These are phyloP conservation scores for Dendrocalamus latiflorus DNA, from an alignment of 202 grass and related monocot species.

Conservation along the genomic window DNA sequence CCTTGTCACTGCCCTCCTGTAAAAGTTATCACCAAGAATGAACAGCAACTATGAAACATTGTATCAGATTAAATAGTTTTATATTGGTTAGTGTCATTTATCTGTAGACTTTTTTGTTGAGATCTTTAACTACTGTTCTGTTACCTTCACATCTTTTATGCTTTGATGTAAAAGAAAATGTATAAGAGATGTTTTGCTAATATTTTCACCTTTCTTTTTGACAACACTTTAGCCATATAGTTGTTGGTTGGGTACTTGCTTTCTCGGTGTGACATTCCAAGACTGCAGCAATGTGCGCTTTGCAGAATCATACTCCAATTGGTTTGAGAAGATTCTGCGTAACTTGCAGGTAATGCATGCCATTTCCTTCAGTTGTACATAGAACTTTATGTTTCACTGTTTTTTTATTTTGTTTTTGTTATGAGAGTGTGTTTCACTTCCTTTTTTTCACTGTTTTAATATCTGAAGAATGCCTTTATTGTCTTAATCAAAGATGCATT, in stretches of 20 bases:
- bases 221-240: slow-evolving; percentile 51
- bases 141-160: not conserved
- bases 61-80: not conserved
- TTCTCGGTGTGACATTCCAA: slow-evolving; percentile 66
- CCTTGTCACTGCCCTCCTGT: too few species aligned
- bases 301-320: slow-evolving; percentile 50
- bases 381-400: not conserved
- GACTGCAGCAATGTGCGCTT: slow-evolving; percentile 63
- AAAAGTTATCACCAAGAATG: too few species aligned
- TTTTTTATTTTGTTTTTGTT: not conserved
- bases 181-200: not conserved
- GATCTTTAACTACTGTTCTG: too few species aligned
- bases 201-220: slow-evolving; percentile 13
- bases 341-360: slow-evolving; percentile 62
- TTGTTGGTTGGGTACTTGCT: slow-evolving; percentile 71
- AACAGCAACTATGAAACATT: too few species aligned
- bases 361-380: not conserved
- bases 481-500: not conserved
- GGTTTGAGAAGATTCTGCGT: slow-evolving; percentile 75
- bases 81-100: too few species aligned
- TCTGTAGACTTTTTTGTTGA: too few species aligned
- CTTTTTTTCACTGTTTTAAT: not conserved
- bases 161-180: slow-evolving; percentile 1
- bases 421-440: not conserved
- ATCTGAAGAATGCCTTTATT: not conserved